Evolutionary conservation across 805 yeast genomes (phyloP), one percentile per base, ranked within the genome.

Genomic region (Metschnikowia amazonensis): DNA sequence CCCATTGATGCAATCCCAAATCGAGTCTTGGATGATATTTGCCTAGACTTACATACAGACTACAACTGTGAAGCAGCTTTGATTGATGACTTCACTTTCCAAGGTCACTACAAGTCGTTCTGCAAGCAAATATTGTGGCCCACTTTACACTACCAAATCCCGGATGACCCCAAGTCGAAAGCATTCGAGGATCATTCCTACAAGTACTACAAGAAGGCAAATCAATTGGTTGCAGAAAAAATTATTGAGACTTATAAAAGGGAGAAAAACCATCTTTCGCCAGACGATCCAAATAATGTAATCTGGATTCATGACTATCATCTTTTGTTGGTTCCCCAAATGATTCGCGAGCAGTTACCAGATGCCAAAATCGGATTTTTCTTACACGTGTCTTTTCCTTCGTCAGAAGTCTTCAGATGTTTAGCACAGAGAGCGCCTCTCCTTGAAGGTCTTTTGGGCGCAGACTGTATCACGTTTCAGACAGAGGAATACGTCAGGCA

Each of bases 51-150:
- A 44, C 51, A 56, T 23, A 58, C 62, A 1, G 77, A 81, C 2
- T 83, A 79, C 60, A 59, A 78, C 46, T 79, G 84, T 33, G 77
- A 75, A 47, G 80, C 89, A 0, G 86, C 89, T 2, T 80, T 79
- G 48, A 82, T 92, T 2, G 79, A 79, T 53, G 98, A 94, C 64
- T 66, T 79, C 25, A 81, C 89, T 1, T 88, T 89, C 56, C 86
- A 85, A 58, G 97, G 97, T 17, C 96, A 90, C 60, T 94, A 94
- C 64, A 81, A 81, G 47, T 86, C 88, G 43, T 94, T 86, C 63
- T 92, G 97, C 64, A 94, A 94, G 65, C 95, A 90, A 59, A 87
- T 94, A 32, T 70, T 94, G 50, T 94, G 98, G 98, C 99, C 99
- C 27, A 88, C 97, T 2, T 75, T 94, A 51, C 83, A 80, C 56